These are phyloP conservation scores for Beta vulgaris DNA, from an alignment of 148 eudicot species.

Conservation along the genomic window DNA sequence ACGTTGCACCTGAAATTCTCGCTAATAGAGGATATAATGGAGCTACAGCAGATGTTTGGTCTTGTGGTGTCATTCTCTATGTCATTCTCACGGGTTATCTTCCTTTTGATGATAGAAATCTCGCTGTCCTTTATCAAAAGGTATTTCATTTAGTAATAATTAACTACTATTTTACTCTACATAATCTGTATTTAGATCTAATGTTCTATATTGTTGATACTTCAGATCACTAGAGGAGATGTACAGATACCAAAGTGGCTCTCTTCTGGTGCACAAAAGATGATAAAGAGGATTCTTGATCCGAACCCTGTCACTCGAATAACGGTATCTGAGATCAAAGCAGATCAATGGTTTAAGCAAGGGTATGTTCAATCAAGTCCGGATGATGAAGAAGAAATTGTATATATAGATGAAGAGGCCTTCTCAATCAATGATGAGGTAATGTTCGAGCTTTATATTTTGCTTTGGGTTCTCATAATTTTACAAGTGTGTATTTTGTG, in stretches of 20 bases:
- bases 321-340: conserved; percentile 68
- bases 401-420: conserved; percentile 53
- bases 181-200: not conserved
- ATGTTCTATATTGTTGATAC: not conserved
- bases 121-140: conserved; percentile 91
- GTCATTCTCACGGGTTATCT: conserved; percentile 85
- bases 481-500: not conserved
- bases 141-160: conserved; percentile 24
- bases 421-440: conserved; percentile 50
- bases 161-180: not conserved
- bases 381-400: conserved; percentile 45
- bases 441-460: conserved; percentile 10
- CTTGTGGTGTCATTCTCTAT: conserved; percentile 86
- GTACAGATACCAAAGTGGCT: conserved; percentile 84
- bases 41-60: conserved; percentile 87
- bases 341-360: conserved; percentile 71
- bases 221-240: conserved; percentile 77
- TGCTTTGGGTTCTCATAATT: not conserved
- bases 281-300: conserved; percentile 77
- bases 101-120: conserved; percentile 91
- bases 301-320: conserved; percentile 77
- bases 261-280: conserved; percentile 65
- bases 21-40: conserved; percentile 83
- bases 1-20: conserved; percentile 94
- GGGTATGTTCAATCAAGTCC: conserved; percentile 53